These are phyloP conservation scores for Gossypium anomalum DNA, from an alignment of 345 rosid species.

Conservation along the genomic window DNA sequence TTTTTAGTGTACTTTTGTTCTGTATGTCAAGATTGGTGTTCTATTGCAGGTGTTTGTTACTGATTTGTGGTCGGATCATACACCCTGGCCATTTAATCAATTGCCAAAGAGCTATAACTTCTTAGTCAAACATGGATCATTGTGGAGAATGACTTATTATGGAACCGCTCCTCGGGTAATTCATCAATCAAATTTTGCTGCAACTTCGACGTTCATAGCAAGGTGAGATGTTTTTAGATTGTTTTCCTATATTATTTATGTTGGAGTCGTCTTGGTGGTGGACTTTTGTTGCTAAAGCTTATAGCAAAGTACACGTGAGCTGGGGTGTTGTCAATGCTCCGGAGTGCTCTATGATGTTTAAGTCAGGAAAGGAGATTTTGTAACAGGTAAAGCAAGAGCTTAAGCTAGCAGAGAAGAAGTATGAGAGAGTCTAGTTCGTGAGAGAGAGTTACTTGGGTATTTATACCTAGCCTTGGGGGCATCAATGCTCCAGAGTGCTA, in stretches of 20 bases:
- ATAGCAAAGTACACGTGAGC: no score
- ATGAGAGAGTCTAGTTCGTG: no score
- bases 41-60: constrained; percentile 84
- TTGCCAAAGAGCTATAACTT: constrained; percentile 94
- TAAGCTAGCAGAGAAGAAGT: no score
- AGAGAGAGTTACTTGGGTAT: no score
- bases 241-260: neutral
- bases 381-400: no score
- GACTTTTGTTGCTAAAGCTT: no score
- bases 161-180: constrained; percentile 83
- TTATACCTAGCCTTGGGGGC: no score
- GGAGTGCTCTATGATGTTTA: no score
- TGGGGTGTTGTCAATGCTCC: no score
- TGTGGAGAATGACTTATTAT: constrained; percentile 94
- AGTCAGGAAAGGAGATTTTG: no score
- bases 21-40: constrained; percentile 31
- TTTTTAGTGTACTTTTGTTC: constrained; percentile 15
- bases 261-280: no score
- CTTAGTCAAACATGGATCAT: constrained; percentile 85
- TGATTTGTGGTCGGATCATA: constrained; percentile 97
- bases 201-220: constrained; percentile 91
- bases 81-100: constrained; percentile 99
- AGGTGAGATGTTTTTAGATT: constrained; percentile 47
- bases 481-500: no score
- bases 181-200: constrained; percentile 96